These are phyloP conservation scores for Hemisphaericaspora subhashii DNA, from an alignment of 1,139 yeast species.

Conservation along the genomic window DNA sequence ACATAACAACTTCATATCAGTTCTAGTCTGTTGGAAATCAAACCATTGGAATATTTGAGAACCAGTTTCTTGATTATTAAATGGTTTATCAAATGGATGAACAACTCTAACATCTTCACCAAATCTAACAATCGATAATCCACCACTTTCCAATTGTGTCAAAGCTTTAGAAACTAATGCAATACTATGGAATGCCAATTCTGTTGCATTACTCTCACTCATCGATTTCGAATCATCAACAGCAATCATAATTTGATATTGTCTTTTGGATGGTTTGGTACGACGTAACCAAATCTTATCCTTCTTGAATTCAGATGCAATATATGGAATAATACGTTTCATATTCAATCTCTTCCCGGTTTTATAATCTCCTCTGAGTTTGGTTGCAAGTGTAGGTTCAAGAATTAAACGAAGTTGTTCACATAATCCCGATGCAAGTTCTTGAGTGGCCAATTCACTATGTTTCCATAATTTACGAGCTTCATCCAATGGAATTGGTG, in stretches of 20 bases:
- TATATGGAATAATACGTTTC: slow-evolving; percentile 96
- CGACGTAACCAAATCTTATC: slow-evolving; percentile 98
- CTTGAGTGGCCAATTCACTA: slow-evolving; percentile 83
- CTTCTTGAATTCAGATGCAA: slow-evolving; percentile 95
- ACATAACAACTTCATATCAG: slow-evolving; percentile 79
- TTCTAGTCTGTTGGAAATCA: slow-evolving; percentile 83
- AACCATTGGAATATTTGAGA: slow-evolving; percentile 84
- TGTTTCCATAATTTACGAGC: slow-evolving; percentile 80
- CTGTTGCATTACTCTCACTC: slow-evolving; percentile 90
- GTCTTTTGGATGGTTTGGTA: slow-evolving; percentile 95
- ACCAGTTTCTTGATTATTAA: slow-evolving; percentile 75
- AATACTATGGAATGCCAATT: slow-evolving; percentile 90
- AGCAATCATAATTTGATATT: slow-evolving; percentile 96
- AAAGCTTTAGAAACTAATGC: slow-evolving; percentile 93
- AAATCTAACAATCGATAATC: slow-evolving; percentile 84
- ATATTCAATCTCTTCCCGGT: slow-evolving; percentile 96
- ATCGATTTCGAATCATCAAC: slow-evolving; percentile 97
- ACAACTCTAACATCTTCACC: slow-evolving; percentile 84
- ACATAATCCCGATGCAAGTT: slow-evolving; percentile 80
- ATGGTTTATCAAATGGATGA: slow-evolving; percentile 86
- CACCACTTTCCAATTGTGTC: slow-evolving; percentile 93
- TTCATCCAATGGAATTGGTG: slow-evolving; percentile 58
- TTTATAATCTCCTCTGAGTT: slow-evolving; percentile 91
- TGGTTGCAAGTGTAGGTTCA: slow-evolving; percentile 95
- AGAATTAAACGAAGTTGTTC: slow-evolving; percentile 91